Evolutionary conservation across 2,329 filamentous ascomycete species (phyloP).

Genomic region (Pseudogymnoascus sp.): DNA sequence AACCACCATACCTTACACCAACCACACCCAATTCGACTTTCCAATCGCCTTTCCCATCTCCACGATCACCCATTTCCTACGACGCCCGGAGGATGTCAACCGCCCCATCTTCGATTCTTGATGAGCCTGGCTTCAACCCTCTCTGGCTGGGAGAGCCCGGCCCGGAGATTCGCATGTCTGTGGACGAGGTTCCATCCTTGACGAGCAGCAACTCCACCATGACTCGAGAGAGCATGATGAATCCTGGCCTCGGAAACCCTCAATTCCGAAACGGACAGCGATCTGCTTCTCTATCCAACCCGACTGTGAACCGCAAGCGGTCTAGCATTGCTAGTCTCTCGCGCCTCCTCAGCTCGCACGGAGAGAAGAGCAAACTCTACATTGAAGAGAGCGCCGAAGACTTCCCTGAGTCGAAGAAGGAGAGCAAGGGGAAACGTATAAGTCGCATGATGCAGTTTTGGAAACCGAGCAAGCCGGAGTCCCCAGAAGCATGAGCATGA

Average conservation of each 20-base stretch:
- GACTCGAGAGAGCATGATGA: slow-evolving; percentile 52
- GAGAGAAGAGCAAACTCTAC: slow-evolving; percentile 66
- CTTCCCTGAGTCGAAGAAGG: slow-evolving; percentile 48
- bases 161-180: slow-evolving; percentile 60
- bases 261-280: slow-evolving; percentile 48
- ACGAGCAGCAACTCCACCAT: slow-evolving; percentile 72
- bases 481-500: not conserved
- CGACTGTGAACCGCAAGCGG: slow-evolving; percentile 58
- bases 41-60: slow-evolving; percentile 46
- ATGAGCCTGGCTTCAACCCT: slow-evolving; percentile 63
- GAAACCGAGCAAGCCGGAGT: slow-evolving; percentile 36
- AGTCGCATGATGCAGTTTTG: slow-evolving; percentile 73
- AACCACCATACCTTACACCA: slow-evolving; percentile 38
- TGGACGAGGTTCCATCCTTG: slow-evolving; percentile 64
- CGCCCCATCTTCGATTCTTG: slow-evolving; percentile 62
- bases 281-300: slow-evolving; percentile 52
- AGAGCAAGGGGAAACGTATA: slow-evolving; percentile 61
- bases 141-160: slow-evolving; percentile 65
- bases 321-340: slow-evolving; percentile 71
- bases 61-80: slow-evolving; percentile 58
- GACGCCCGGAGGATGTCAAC: slow-evolving; percentile 67
- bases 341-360: slow-evolving; percentile 64
- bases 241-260: slow-evolving; percentile 31
- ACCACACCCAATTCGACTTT: slow-evolving; percentile 57
- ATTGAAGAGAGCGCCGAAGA: slow-evolving; percentile 49